Evolutionary conservation across 2,329 filamentous ascomycete genomes (phyloP).

Genomic region (Davidsoniella australis): DNA sequence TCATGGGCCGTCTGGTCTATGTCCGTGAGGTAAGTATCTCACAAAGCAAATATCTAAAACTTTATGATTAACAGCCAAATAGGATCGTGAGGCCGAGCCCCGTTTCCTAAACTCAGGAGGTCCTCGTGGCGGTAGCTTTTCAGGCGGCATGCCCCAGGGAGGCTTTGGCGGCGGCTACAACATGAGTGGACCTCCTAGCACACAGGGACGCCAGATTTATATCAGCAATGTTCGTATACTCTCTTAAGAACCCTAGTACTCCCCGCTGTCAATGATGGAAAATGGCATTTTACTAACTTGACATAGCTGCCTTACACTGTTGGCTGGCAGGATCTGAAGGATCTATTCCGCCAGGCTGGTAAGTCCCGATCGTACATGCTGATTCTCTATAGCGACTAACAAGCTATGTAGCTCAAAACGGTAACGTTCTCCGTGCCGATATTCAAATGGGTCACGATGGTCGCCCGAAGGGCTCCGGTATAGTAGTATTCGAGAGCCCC

Average conservation of each 20-base stretch:
- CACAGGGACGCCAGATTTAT: conserved; percentile 74
- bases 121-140: conserved; percentile 38
- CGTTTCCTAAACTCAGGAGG: conserved; percentile 64
- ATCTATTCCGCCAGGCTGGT: conserved; percentile 96
- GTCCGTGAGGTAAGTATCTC: conserved; percentile 66
- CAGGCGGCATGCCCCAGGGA: conserved; percentile 22
- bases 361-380: conserved; percentile 25
- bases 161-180: conserved; percentile 38
- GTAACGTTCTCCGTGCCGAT: conserved; percentile 81
- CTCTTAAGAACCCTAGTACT: conserved; percentile 8
- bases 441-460: conserved; percentile 85
- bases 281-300: conserved; percentile 17
- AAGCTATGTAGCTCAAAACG: conserved; percentile 33
- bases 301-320: conserved; percentile 84
- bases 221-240: conserved; percentile 79
- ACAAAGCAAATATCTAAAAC: not conserved
- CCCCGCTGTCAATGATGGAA: conserved; percentile 13
- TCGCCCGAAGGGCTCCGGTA: conserved; percentile 87
- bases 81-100: conserved; percentile 97
- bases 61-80: conserved; percentile 2
- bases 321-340: conserved; percentile 97
- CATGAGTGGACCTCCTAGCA: conserved; percentile 30
- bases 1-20: conserved; percentile 97
- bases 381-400: conserved; percentile 7
- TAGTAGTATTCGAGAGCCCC: conserved; percentile 87